phyloP scores from a whole-genome alignment of 495 filamentous ascomycete genomes.

The Annulohypoxylon moriforme region DNA sequence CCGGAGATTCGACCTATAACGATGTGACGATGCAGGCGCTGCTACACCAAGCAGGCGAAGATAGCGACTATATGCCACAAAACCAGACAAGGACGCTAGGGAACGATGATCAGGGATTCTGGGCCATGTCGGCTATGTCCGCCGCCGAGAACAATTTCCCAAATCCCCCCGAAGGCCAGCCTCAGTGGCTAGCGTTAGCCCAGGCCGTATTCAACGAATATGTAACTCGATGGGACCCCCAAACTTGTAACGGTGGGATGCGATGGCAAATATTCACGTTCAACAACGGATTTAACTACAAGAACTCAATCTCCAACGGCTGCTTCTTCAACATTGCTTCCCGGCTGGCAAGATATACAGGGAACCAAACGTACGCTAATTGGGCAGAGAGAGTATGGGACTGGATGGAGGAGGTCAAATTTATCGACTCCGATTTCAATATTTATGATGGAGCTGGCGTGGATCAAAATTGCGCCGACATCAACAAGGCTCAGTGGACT shows the following conservation, averaged over 20 bases:
- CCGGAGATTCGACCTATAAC: constrained; percentile 80
- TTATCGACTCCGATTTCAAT: constrained; percentile 70
- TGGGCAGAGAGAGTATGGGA: constrained; percentile 80
- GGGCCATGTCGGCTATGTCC: constrained; percentile 83
- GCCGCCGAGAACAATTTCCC: constrained; percentile 84
- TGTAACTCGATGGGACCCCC: constrained; percentile 73
- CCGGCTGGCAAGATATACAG: constrained; percentile 77
- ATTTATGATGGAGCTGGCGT: constrained; percentile 76
- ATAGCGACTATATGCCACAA: constrained; percentile 77
- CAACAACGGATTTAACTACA: constrained; percentile 83
- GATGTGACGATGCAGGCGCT: constrained; percentile 73
- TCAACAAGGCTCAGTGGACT: constrained; percentile 75
- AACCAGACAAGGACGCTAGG: constrained; percentile 83
- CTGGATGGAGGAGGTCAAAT: constrained; percentile 70
- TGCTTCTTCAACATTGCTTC: constrained; percentile 86
- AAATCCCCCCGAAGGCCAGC: constrained; percentile 68
- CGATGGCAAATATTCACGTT: constrained; percentile 88
- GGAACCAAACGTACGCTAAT: constrained; percentile 77
- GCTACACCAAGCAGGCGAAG: constrained; percentile 74
- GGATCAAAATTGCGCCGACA: constrained; percentile 65
- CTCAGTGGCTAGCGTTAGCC: constrained; percentile 81
- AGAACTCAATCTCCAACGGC: constrained; percentile 83
- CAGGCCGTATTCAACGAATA: constrained; percentile 83
- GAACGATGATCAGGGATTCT: constrained; percentile 91
- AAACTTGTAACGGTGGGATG: constrained; percentile 78